Percentiles rank a stretch among this genome's conserved stretches.
Evolutionary conservation across 2,329 filamentous ascomycete genomes (phyloP).

Genomic region (Aspergillus calidoustus): DNA sequence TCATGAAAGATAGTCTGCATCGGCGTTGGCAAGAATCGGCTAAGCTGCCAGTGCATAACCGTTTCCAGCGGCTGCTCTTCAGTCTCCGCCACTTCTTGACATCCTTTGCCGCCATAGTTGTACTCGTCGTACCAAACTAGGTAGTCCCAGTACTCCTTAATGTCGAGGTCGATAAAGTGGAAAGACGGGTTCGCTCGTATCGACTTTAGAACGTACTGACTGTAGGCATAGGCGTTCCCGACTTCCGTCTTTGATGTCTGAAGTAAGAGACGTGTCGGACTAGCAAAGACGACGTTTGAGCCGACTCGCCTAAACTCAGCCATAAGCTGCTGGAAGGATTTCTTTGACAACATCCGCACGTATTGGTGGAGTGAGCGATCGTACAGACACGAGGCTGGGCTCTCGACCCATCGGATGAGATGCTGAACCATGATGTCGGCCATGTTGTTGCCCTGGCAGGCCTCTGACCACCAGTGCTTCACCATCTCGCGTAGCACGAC

Average conservation of each 20-base stretch:
- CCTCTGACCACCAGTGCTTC: constrained; percentile 97
- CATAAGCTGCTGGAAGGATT: constrained; percentile 96
- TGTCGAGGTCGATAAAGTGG: constrained; percentile 94
- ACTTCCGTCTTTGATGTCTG: constrained; percentile 98
- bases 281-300: constrained; percentile 94
- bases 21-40: constrained; percentile 79
- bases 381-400: constrained; percentile 90
- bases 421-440: constrained; percentile 98
- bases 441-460: constrained; percentile 87
- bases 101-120: constrained; percentile 96
- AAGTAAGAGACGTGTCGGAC: constrained; percentile 82
- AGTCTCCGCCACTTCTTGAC: constrained; percentile 73
- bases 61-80: constrained; percentile 84
- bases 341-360: constrained; percentile 97
- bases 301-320: constrained; percentile 93
- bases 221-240: constrained; percentile 94
- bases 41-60: constrained; percentile 98
- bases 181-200: constrained; percentile 96
- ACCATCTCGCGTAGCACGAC: constrained; percentile 96
- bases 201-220: constrained; percentile 95
- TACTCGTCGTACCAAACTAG: constrained; percentile 99
- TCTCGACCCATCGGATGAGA: constrained; percentile 95
- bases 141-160: constrained; percentile 99
- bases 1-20: constrained; percentile 86
- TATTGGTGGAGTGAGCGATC: constrained; percentile 95